Conservation (phyloP, 768 basidiomycete genomes). For the Collybia sordida region DNA sequence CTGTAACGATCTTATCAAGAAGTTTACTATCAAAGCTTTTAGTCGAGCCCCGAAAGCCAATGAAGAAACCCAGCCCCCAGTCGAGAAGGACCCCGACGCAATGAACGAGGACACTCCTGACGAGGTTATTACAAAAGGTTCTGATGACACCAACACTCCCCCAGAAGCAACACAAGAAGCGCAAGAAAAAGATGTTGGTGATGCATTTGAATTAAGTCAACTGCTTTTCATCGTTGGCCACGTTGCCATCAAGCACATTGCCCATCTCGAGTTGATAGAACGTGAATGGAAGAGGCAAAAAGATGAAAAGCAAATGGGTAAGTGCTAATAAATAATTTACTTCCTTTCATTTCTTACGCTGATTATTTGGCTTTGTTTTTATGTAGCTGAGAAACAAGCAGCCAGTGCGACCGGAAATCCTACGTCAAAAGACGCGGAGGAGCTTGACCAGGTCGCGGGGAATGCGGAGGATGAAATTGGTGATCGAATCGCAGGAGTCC, state of each 20-base stretch:
- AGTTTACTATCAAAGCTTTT: conserved; percentile 77
- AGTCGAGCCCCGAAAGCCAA: conserved; percentile 28
- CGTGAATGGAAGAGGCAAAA: conserved; percentile 96
- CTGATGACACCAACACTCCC: conserved; percentile 24
- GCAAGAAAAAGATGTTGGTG: conserved; percentile 58
- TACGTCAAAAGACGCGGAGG: conserved; percentile 67
- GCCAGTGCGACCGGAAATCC: conserved; percentile 33
- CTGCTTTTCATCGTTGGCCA: conserved; percentile 96
- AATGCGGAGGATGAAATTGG: conserved; percentile 99
- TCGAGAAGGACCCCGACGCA: conserved; percentile 42
- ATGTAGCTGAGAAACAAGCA: conserved; percentile 60
- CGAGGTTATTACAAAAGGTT: conserved; percentile 27
- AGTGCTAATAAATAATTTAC: conserved; percentile 17
- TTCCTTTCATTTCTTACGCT: neutral
- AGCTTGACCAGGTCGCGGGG: conserved; percentile 95
- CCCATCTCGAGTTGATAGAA: conserved; percentile 93
- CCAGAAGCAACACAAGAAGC: conserved; percentile 27
- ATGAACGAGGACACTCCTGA: conserved; percentile 56
- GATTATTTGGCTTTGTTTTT: neutral
- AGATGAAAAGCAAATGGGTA: conserved; percentile 82
- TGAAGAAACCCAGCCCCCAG: conserved; percentile 14
- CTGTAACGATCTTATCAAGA: conserved; percentile 79
- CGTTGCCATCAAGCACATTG: conserved; percentile 96
- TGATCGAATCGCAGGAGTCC: conserved; percentile 79
- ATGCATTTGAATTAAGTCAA: conserved; percentile 88